phyloP scores from a whole-genome alignment of 352 stramenopile species.

The Phytophthora foliorum region DNA sequence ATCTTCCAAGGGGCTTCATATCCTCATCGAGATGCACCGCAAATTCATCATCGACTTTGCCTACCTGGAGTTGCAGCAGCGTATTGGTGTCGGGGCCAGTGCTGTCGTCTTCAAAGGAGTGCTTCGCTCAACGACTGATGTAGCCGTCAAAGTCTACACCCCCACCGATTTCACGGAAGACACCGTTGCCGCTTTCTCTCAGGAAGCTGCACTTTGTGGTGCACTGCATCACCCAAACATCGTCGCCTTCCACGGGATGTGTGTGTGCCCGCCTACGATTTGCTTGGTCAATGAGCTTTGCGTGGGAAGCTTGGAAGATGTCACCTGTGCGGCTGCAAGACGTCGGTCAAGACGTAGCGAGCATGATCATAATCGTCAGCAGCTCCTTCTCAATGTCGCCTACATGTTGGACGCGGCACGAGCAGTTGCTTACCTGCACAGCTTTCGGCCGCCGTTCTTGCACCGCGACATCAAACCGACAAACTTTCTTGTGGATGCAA shows the following conservation, averaged over 20 bases:
- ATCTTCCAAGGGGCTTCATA: slow-evolving; percentile 66
- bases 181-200: slow-evolving; percentile 63
- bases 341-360: slow-evolving; percentile 31
- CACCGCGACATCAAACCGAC: slow-evolving; percentile 82
- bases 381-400: slow-evolving; percentile 64
- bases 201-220: slow-evolving; percentile 68
- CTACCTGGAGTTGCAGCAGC: slow-evolving; percentile 61
- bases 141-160: slow-evolving; percentile 81
- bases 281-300: slow-evolving; percentile 80
- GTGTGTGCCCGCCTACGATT: slow-evolving; percentile 70
- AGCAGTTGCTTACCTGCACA: slow-evolving; percentile 80
- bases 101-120: slow-evolving; percentile 62
- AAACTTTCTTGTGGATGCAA: slow-evolving; percentile 77
- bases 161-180: slow-evolving; percentile 68
- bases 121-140: slow-evolving; percentile 53
- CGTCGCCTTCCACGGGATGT: slow-evolving; percentile 73
- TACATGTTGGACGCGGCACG: slow-evolving; percentile 77
- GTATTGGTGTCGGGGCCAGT: slow-evolving; percentile 61
- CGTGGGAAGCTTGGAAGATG: slow-evolving; percentile 63
- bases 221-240: slow-evolving; percentile 72
- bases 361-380: slow-evolving; percentile 55
- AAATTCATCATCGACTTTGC: slow-evolving; percentile 83
- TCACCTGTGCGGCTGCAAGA: slow-evolving; percentile 50
- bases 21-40: slow-evolving; percentile 79
- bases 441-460: slow-evolving; percentile 75